These are phyloP conservation scores for Neospora caninum DNA, from an alignment of 169 alveolate genomes.

Conservation along the genomic window DNA sequence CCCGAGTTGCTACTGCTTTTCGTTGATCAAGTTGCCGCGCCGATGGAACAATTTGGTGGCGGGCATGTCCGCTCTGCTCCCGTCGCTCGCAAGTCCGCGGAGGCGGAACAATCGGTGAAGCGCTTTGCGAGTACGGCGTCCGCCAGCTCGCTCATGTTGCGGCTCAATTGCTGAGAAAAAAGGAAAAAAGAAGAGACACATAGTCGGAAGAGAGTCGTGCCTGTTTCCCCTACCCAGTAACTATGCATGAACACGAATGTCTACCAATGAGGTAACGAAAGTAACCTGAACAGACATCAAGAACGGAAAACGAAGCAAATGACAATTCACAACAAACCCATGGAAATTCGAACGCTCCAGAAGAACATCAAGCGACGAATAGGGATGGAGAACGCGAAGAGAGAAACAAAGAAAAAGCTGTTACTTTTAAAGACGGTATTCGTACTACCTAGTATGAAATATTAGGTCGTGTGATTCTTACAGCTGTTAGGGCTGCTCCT, in stretches of 20 bases:
- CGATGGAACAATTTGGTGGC: background rate
- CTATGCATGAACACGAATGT: background rate
- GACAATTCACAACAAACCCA: too few species aligned
- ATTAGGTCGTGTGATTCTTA: background rate
- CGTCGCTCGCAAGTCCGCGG: background rate
- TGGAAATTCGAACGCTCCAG: too few species aligned
- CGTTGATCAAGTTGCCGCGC: background rate
- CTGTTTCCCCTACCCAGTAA: background rate
- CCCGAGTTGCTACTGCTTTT: background rate
- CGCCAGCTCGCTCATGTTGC: constrained; percentile 4
- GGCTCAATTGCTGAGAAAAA: background rate
- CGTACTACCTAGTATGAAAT: too few species aligned
- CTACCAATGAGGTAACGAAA: too few species aligned
- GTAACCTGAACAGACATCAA: too few species aligned
- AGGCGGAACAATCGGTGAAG: background rate
- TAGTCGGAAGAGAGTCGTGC: background rate
- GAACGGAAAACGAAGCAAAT: too few species aligned
- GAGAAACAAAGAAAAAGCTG: too few species aligned
- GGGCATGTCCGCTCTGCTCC: background rate
- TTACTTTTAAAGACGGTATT: too few species aligned
- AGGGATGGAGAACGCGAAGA: too few species aligned
- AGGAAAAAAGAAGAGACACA: too few species aligned
- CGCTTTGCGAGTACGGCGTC: background rate
- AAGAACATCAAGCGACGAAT: too few species aligned
- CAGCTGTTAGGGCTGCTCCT: background rate